Evolutionary conservation across 371 early-diverging fungal genomes (phyloP), one percentile per base, ranked within the genome.

Genomic region (Mortierella sp.): DNA sequence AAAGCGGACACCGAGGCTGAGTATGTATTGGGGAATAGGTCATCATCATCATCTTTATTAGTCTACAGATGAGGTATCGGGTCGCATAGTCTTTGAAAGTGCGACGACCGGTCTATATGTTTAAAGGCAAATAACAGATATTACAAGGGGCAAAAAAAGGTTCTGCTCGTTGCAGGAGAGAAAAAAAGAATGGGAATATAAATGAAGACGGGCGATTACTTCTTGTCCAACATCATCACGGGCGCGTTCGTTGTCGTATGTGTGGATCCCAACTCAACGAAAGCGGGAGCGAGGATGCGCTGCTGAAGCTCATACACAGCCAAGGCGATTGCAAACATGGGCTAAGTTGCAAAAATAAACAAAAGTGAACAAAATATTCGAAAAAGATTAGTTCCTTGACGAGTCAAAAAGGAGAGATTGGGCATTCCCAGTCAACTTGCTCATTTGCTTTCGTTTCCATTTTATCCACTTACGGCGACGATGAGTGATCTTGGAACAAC

Each of bases 301-400:
- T 91, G 89, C 73, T 90, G 84, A 41, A 92, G 76, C 74, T 95
- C 95, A 79, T 93, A 95, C 55, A 89, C 86, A 70, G 90, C 87
- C 74, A 95, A 79, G 16, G 95, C 94, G 40, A 94, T 94, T 16
- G 94, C 94, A 86, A 94, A 94, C 87, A 94, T 90, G 66, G 95
- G 95, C 24, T 83, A 76, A 24, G 61, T 58, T n/a, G 34, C 9
- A 22, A 16, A n/a, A 10, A 13, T 9, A 24, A 64, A 24, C 26
- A 50, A 3, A 24, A 4, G 24, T 22, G 40, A 50, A 65, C 2
- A 10, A n/a, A n/a, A n/a, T n/a, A n/a, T n/a, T n/a, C n/a, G 8
- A 41, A 16, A 37, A 7, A 6, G 47, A 2, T 55, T 41, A 26
- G 44, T 40, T 34, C 40, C 45, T 14, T 47, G 47, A n/a, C 22